Conservation (phyloP, 495 filamentous ascomycete species). For the Aspergillus steynii region DNA sequence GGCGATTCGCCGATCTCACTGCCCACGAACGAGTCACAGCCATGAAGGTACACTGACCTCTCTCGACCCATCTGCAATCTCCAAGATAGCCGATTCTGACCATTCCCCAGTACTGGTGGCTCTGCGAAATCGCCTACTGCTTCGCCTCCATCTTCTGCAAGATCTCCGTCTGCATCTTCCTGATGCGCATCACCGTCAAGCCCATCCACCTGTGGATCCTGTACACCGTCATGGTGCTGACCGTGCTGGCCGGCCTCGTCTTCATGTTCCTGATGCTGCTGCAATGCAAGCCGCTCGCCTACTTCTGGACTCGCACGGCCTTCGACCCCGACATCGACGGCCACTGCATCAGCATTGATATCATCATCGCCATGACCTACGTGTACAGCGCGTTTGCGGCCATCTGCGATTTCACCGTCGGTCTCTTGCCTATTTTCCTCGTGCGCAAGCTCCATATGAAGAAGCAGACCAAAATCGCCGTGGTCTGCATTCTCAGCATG, state of each 20-base stretch:
- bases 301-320: constrained; percentile 38
- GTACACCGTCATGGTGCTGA: constrained; percentile 39
- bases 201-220: constrained; percentile 37
- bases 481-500: constrained; percentile 45
- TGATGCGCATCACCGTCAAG: constrained; percentile 45
- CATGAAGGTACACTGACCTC: constrained; percentile 32
- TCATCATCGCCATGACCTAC: constrained; percentile 42
- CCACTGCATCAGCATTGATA: constrained; percentile 37
- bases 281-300: constrained; percentile 44
- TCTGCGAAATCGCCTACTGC: constrained; percentile 46
- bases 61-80: background rate
- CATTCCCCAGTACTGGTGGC: constrained; percentile 37
- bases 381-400: constrained; percentile 44
- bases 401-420: constrained; percentile 44
- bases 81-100: no score
- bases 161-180: constrained; percentile 47
- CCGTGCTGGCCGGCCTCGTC: constrained; percentile 34
- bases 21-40: constrained; percentile 32
- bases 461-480: constrained; percentile 36
- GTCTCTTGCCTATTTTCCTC: constrained; percentile 40
- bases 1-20: constrained; percentile 26
- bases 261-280: constrained; percentile 44
- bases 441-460: constrained; percentile 41
- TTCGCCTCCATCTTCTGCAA: constrained; percentile 44
- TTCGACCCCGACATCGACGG: constrained; percentile 33